Evolutionary conservation across 192 early-diverging fungal genomes (phyloP), one percentile per base, ranked within the genome.

Genomic region (Podila epigama): DNA sequence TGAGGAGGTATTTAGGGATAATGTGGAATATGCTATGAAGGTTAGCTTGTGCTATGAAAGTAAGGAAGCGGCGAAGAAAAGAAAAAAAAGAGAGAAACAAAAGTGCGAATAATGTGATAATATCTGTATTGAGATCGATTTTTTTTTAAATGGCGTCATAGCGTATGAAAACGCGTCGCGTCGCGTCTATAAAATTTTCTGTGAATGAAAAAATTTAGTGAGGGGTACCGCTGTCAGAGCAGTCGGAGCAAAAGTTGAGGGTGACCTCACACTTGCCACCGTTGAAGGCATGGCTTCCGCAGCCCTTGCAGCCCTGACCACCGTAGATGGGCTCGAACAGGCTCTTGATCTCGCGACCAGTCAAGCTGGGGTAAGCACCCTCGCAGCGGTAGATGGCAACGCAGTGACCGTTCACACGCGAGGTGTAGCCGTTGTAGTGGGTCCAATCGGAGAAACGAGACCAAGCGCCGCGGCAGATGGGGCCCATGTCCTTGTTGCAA

Each of bases 281-380:
- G 25, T 75, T 62, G 58, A 75, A 75, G 42, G 71, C 71, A 13
- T 75, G 71, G 53, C 71, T 75, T 28, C 71, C 71, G 34, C 71
- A 75, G 20, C 71, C 71, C 58, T 75, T 75, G 64, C 71, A 75
- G 36, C 71, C 71, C 57, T 75, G 71, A 22, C 65, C 60, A 4
- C 59, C 53, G 18, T 75, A 75, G 58, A 75, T 75, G 22, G 58
- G 63, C 0, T 18, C 29, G 36, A 75, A 75, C 51, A 75, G 37
- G 10, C 11, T n/a, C 58, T 75, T 75, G 58, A 75, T 41, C 34
- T 75, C 59, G 20, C 36, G 20, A 57, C 58, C 71, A 15, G 63
- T 67, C 60, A 70, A 28, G 0, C 40, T 4, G 18, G 68, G 68
- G 60, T 70, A 70, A 11, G 0, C 33, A 20, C 63, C 63, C 9